Evolutionary conservation across 345 rosid genomes (phyloP), one percentile per base, ranked within the genome.

Genomic region (Sonneratia alba): DNA sequence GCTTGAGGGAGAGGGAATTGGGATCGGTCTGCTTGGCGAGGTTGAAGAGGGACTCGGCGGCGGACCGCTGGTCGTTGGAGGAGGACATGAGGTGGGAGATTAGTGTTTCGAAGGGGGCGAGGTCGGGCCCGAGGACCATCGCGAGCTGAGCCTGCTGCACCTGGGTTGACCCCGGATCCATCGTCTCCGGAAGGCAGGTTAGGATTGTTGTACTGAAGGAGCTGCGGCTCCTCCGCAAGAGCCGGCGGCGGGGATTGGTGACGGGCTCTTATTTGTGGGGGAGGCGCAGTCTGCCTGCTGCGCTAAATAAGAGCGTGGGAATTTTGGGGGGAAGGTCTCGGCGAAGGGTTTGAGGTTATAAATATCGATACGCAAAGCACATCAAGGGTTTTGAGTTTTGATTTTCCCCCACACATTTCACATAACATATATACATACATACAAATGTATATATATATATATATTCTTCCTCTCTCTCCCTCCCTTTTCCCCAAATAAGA

Each of bases 41-140:
- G 74, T 96, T 91, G 87, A 92, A 92, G 21, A 85, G 80, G 70
- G 85, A 71, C 80, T 96, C 99, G 38, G 99, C 99, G 75, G 87
- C 76, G 15, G 98, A 91, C 10, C 99, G 96, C 49, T 86, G 96
- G 61, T 96, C 98, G 90, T 92, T 92, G 68, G 97, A 84, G 48
- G 98, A 84, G 10, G 99, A 88, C 99, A 92, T 89, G 73, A 96
- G 94, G 74, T 88, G 89, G 9, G 94, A 85, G 81, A 96, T 88
- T 22, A 96, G 84, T 51, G 87, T 82, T 78, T 92, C 99, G 73
- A 96, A 96, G 3, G 96, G 90, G 42, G 87, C 87, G 1, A 89
- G 78, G 77, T 96, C 99, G 69, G 89, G 82, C 37, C 97, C 99
- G 47, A 96, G 88, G 68, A 88, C 73, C 79, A 81, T 83, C 34